Evolutionary conservation across 305 asterid species (phyloP).

Genomic region (Solanum chacoense): DNA sequence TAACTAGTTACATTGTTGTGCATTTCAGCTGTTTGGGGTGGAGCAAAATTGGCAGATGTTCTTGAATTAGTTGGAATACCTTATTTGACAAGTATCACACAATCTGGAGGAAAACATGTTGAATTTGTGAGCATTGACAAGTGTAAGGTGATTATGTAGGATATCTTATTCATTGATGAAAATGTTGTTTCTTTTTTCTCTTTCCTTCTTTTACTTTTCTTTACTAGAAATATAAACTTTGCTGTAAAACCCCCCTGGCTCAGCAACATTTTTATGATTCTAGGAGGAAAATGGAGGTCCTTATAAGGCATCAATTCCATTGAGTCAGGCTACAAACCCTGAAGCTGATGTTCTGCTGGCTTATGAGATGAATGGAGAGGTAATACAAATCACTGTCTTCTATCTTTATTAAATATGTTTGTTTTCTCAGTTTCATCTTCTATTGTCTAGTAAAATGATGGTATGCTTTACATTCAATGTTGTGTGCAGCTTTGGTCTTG

Average conservation of each 20-base stretch:
- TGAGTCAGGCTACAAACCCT: slow-evolving; percentile 81
- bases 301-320: slow-evolving; percentile 81
- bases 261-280: slow-evolving; percentile 8
- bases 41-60: slow-evolving; percentile 87
- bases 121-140: slow-evolving; percentile 91
- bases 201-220: slow-evolving; percentile 3
- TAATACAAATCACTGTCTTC: slow-evolving; percentile 6
- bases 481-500: neutral
- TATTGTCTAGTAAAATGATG: neutral
- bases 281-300: slow-evolving; percentile 98
- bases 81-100: slow-evolving; percentile 39
- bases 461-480: neutral
- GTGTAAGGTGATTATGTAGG: slow-evolving; percentile 61
- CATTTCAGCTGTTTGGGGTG: slow-evolving; percentile 81
- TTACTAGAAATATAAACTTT: neutral
- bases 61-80: slow-evolving; percentile 75
- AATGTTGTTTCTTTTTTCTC: neutral
- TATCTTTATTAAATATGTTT: neutral
- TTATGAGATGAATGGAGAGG: slow-evolving; percentile 98
- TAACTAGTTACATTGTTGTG: neutral
- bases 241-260: neutral
- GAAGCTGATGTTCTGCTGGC: slow-evolving; percentile 87
- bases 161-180: neutral
- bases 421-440: neutral
- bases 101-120: slow-evolving; percentile 70